phyloP scores from a whole-genome alignment of 1,139 yeast genomes.

The Maudiozyma humilis region DNA sequence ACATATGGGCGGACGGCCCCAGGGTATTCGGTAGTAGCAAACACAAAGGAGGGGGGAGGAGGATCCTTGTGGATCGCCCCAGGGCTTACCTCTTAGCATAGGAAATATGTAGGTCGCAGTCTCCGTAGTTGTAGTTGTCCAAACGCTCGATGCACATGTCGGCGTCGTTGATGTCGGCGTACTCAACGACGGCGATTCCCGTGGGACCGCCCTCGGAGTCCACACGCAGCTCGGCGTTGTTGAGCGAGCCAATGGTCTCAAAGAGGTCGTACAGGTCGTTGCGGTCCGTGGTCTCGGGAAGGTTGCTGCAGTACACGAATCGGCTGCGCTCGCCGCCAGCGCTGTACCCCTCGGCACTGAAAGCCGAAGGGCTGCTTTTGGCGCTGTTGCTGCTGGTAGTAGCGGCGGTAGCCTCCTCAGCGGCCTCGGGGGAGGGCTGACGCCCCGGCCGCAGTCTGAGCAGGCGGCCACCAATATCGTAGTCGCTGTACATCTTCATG shows the following conservation, averaged over 20 bases:
- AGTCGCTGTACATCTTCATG: slow-evolving; percentile 55
- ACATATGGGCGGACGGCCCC: no score
- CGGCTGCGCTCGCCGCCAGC: slow-evolving; percentile 53
- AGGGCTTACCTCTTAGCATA: slow-evolving; percentile 38
- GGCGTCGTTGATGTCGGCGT: slow-evolving; percentile 61
- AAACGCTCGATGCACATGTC: slow-evolving; percentile 67
- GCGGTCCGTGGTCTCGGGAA: slow-evolving; percentile 83
- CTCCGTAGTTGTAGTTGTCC: slow-evolving; percentile 77
- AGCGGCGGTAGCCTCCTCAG: background rate
- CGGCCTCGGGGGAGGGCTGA: slow-evolving; percentile 2
- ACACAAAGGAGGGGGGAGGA: no score
- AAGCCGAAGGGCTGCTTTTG: no score
- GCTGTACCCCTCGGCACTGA: slow-evolving; percentile 17
- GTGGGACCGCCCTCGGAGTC: slow-evolving; percentile 59
- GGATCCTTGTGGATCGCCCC: no score
- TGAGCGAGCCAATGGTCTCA: slow-evolving; percentile 74
- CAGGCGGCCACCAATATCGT: slow-evolving; percentile 57
- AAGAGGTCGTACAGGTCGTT: slow-evolving; percentile 81
- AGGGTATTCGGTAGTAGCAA: no score
- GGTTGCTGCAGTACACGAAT: slow-evolving; percentile 63
- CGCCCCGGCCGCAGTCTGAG: slow-evolving; percentile 60
- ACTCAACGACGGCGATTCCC: slow-evolving; percentile 80
- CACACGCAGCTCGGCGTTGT: slow-evolving; percentile 68
- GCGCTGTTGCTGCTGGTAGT: background rate
- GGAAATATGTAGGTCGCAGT: slow-evolving; percentile 57